phyloP scores from a whole-genome alignment of 768 basidiomycete species.

The Boletus patriciae region DNA sequence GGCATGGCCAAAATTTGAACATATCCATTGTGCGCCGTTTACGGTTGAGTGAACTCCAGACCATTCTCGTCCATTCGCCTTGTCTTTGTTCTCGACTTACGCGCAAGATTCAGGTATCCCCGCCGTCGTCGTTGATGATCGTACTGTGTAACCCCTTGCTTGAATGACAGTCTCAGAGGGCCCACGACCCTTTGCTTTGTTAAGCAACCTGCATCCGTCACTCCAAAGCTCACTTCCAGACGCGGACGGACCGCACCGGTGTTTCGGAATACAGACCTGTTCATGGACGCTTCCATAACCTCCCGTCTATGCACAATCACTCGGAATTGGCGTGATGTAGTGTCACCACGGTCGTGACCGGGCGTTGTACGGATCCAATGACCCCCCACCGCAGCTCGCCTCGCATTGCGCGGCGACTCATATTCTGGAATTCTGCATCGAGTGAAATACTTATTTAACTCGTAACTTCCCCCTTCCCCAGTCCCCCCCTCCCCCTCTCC shows the following conservation, averaged over 20 bases:
- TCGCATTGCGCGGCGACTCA: background rate
- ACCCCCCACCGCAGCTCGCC: slow-evolving; percentile 21
- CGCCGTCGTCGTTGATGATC: slow-evolving; percentile 1
- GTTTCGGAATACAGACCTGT: background rate
- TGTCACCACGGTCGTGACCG: slow-evolving; percentile 11
- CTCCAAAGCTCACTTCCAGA: background rate
- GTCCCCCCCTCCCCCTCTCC: too few relatives aligned
- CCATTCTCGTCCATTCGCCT: background rate
- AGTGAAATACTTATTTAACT: slow-evolving; percentile 14
- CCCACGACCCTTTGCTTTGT: background rate
- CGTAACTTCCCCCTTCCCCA: background rate
- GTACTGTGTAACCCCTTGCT: too few relatives aligned
- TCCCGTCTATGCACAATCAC: background rate
- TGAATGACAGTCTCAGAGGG: background rate
- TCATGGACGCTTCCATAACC: slow-evolving; percentile 23
- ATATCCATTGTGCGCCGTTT: background rate
- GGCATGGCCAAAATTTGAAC: slow-evolving; percentile 11
- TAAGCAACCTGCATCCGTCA: background rate
- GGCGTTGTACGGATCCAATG: background rate
- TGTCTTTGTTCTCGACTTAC: background rate
- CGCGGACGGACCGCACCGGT: background rate
- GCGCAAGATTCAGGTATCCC: background rate
- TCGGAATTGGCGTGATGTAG: too few relatives aligned
- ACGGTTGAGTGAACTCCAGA: background rate
- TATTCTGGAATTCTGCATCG: slow-evolving; percentile 9